Conservation (phyloP, 495 filamentous ascomycete species). For the Parmelia sp. region DNA sequence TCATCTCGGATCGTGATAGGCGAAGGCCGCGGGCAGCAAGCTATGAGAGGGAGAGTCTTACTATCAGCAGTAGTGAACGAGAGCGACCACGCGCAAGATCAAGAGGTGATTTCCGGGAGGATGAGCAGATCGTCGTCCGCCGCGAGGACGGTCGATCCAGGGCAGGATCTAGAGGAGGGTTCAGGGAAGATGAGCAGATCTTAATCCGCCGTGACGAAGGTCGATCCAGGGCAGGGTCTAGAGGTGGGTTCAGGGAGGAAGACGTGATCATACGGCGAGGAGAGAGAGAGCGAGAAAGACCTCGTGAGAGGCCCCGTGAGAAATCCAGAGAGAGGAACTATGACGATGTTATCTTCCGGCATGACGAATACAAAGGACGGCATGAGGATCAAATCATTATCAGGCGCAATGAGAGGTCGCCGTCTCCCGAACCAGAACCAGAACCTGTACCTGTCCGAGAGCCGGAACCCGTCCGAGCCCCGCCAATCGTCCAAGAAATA, state of each 20-base stretch:
- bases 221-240: constrained; percentile 22
- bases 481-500: constrained; percentile 70
- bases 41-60: constrained; percentile 37
- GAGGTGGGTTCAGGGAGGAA: constrained; percentile 28
- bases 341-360: constrained; percentile 32
- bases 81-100: constrained; percentile 20
- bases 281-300: constrained; percentile 20
- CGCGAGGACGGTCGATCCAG: constrained; percentile 20
- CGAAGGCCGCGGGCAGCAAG: constrained; percentile 28
- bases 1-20: constrained; percentile 26
- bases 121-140: constrained; percentile 25
- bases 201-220: constrained; percentile 22
- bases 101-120: constrained; percentile 12
- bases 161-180: constrained; percentile 21
- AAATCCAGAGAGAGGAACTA: constrained; percentile 25
- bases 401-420: constrained; percentile 30
- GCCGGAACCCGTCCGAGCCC: constrained; percentile 41
- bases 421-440: constrained; percentile 34
- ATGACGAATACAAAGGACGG: constrained; percentile 23
- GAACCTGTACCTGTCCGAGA: constrained; percentile 32
- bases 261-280: constrained; percentile 26
- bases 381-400: constrained; percentile 30
- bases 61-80: constrained; percentile 22
- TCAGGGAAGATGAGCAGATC: constrained; percentile 22
- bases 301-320: constrained; percentile 22